Evolutionary conservation across 805 yeast genomes (phyloP), one percentile per base, ranked within the genome.

Genomic region (Saturnispora diversa): DNA sequence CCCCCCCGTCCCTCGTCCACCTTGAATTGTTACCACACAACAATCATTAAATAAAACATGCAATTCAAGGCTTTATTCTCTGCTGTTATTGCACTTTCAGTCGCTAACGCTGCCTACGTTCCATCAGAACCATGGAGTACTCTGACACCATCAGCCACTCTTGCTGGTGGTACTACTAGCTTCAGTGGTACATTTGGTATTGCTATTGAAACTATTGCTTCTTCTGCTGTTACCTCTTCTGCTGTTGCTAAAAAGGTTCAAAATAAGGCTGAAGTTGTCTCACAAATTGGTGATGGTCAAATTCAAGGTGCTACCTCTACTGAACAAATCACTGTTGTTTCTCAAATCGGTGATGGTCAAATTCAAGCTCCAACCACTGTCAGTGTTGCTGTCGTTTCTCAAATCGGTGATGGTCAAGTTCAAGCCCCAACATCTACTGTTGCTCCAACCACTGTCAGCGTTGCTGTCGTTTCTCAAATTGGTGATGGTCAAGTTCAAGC

Each of bases 101-200:
- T 65, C 17, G 69, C 78, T 27, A 39, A 68, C 35, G 81, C 81
- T 39, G 84, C 84, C 45, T 72, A 72, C 50, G 74, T 76, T 50
- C 83, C 82, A 46, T 60, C 77, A 38, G 80, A 74, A 46, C 77
- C 80, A 52, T 81, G 83, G 83, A 60, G 81, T 43, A 77, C 86
- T 42, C 67, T 82, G 59, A 80, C 87, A 26, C 88, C 92, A 50
- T 31, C 47, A 17, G 46, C 62, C 35, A 75, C 73, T 37, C 54
- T 70, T 35, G 68, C 69, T 43, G 50, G 72, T 28, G 81, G 76
- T 49, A 47, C 66, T 37, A 76, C 84, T 40, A 74, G 72, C 49
- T 77, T 73, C 67, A 45, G 73, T 34, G 62, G 66, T 36, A 56
- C 71, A 31, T 82, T 82, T 54, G 92, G 88, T 66, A 80, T 83